Conservation (phyloP, 208 protist genomes). For the Leptomonas seymouri region DNA sequence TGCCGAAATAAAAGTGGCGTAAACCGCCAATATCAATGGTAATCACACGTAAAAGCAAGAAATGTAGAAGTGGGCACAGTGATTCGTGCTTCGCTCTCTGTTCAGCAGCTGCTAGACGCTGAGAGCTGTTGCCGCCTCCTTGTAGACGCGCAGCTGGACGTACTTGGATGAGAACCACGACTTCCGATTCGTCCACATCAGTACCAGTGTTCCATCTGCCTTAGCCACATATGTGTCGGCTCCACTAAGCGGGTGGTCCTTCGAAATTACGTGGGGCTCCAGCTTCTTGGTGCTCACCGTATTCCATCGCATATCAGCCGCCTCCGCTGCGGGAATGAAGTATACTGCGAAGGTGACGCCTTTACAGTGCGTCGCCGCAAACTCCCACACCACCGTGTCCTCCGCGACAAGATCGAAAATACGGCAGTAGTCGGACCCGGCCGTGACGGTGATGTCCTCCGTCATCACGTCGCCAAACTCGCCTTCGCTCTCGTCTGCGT, state of each 20-base stretch:
- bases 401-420: slow-evolving; percentile 30
- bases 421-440: slow-evolving; percentile 35
- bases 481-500: slow-evolving; percentile 14
- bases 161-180: slow-evolving; percentile 48
- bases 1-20: too few relatives aligned
- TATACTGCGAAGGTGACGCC: slow-evolving; percentile 40
- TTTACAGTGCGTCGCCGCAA: slow-evolving; percentile 29
- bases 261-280: slow-evolving; percentile 25
- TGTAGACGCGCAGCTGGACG: slow-evolving; percentile 63
- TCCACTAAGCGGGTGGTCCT: slow-evolving; percentile 31
- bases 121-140: slow-evolving; percentile 9
- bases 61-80: too few relatives aligned
- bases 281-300: slow-evolving; percentile 37
- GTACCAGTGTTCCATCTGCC: slow-evolving; percentile 42
- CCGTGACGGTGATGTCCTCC: slow-evolving; percentile 44
- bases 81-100: too few relatives aligned
- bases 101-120: too few relatives aligned
- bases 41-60: too few relatives aligned
- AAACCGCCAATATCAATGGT: too few relatives aligned
- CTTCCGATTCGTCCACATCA: slow-evolving; percentile 57
- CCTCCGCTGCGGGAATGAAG: slow-evolving; percentile 32
- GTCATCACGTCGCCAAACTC: slow-evolving; percentile 36
- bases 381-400: slow-evolving; percentile 59
- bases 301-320: slow-evolving; percentile 14
- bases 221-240: slow-evolving; percentile 39